Evolutionary conservation across 2,329 filamentous ascomycete genomes (phyloP), one percentile per base, ranked within the genome.

Genomic region (Xylaria arbuscula): DNA sequence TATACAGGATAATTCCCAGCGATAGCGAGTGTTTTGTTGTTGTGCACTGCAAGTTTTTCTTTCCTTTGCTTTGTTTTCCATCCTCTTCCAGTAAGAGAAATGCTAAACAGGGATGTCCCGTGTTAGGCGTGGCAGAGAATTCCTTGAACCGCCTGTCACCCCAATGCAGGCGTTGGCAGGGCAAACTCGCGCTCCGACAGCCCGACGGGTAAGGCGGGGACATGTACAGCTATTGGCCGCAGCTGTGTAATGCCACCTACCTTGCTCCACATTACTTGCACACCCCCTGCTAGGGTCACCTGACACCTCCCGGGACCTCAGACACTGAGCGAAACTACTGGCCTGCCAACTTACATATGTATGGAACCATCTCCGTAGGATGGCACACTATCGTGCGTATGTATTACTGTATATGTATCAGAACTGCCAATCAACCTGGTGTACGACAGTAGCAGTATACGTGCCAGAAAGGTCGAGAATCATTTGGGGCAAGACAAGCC

Each of bases 121-220:
- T 48, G 36, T 62, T 62, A 53, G 55, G 63, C 53, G 45, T 17
- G 19, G 38, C 56, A 62, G 53, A 62, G 40, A 62, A 42, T 62
- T 54, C 38, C 28, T 50, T 56, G 38, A 45, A 24, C 34, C 22
- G 51, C 55, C 10, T 48, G 57, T 38, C 19, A 40, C n/a, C 47
- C 32, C 53, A 50, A 22, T 58, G 24, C 65, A 68, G 62, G 22
- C 64, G 68, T 68, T 65, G 65, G 13, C 68, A 65, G 68, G 65
- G 65, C 54, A 54, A 64, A 42, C 42, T 17, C 24, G 28, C 32
- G 38, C 63, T 56, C 53, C 63, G 54, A 60, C 64, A 60, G 60
- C 42, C 58, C 63, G 62, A 19, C 55, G 3, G n/a, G 47, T 47
- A 7, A 47, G n/a, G n/a, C 19, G 45, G 45, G n/a, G 45, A n/a